Conservation (phyloP, 202 grass and related monocot species). For the Hordeum pubiflorum region DNA sequence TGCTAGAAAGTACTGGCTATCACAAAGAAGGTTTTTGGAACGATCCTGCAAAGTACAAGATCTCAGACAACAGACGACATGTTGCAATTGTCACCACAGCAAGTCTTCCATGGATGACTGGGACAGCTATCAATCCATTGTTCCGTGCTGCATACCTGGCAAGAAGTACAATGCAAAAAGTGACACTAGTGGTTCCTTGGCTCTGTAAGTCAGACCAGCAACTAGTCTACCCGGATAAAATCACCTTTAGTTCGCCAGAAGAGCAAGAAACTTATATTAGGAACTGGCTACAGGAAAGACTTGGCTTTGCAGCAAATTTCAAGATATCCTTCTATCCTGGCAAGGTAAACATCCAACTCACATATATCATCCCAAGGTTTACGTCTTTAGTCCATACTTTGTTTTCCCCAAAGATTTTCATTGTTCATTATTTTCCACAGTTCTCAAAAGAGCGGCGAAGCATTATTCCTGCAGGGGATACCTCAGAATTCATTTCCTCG, state of each 20-base stretch:
- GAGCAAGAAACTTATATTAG: constrained; percentile 76
- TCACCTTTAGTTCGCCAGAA: constrained; percentile 57
- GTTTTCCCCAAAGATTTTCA: background rate
- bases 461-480: constrained; percentile 83
- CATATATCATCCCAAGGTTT: background rate
- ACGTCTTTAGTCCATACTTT: constrained; percentile 1
- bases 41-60: constrained; percentile 37
- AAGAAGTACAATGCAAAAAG: constrained; percentile 63
- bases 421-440: constrained; percentile 35
- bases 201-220: constrained; percentile 70
- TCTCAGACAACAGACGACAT: constrained; percentile 49
- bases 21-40: constrained; percentile 45
- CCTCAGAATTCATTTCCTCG: constrained; percentile 72
- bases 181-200: constrained; percentile 78
- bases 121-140: constrained; percentile 82
- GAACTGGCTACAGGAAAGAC: constrained; percentile 75
- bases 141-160: constrained; percentile 83
- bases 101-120: constrained; percentile 93
- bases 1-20: constrained; percentile 62
- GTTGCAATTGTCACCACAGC: constrained; percentile 80
- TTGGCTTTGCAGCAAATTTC: constrained; percentile 68
- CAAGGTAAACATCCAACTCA: constrained; percentile 49
- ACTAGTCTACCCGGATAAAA: constrained; percentile 69
- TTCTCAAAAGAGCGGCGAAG: constrained; percentile 78
- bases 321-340: constrained; percentile 92